Evolutionary conservation across 768 basidiomycete genomes (phyloP).

Genomic region (Sutorius australiensis): DNA sequence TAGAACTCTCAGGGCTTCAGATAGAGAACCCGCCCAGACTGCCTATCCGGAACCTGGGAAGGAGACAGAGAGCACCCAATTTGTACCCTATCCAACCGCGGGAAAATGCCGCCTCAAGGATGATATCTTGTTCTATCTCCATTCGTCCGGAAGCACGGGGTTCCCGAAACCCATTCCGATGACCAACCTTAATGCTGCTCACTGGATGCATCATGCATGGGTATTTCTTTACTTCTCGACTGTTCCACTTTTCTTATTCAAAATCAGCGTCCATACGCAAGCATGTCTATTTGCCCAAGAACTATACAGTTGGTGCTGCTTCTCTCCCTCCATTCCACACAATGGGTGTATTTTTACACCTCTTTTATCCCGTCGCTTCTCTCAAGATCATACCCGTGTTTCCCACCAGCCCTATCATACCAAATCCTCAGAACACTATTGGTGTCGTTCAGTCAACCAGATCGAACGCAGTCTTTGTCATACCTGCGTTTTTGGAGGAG

Average conservation of each 20-base stretch:
- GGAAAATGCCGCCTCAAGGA: constrained; percentile 4
- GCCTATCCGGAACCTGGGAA: constrained; percentile 8
- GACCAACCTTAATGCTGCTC: constrained; percentile 26
- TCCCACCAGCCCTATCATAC: constrained; percentile 18
- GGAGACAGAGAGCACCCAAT: not conserved
- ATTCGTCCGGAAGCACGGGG: constrained; percentile 51
- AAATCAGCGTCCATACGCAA: constrained; percentile 7
- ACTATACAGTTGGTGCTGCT: constrained; percentile 6
- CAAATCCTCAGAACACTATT: constrained; percentile 22
- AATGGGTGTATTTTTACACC: constrained; percentile 15
- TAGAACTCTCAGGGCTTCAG: constrained; percentile 17
- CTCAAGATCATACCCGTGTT: constrained; percentile 13
- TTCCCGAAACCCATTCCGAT: constrained; percentile 42
- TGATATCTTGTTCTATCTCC: constrained; percentile 35
- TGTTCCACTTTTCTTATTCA: not conserved
- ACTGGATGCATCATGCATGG: constrained; percentile 37
- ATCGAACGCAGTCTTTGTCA: constrained; percentile 9
- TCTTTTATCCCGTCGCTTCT: constrained; percentile 10
- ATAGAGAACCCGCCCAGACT: constrained; percentile 18
- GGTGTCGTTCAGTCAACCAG: constrained; percentile 15
- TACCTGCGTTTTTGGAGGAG: constrained; percentile 24
- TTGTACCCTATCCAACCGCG: constrained; percentile 11
- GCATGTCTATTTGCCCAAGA: not conserved
- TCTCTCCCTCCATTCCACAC: constrained; percentile 26
- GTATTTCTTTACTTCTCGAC: not conserved